Evolutionary conservation across 1,284 basidiomycete species (phyloP), one percentile per base, ranked within the genome.

Genomic region (Rhizoctonia solani): DNA sequence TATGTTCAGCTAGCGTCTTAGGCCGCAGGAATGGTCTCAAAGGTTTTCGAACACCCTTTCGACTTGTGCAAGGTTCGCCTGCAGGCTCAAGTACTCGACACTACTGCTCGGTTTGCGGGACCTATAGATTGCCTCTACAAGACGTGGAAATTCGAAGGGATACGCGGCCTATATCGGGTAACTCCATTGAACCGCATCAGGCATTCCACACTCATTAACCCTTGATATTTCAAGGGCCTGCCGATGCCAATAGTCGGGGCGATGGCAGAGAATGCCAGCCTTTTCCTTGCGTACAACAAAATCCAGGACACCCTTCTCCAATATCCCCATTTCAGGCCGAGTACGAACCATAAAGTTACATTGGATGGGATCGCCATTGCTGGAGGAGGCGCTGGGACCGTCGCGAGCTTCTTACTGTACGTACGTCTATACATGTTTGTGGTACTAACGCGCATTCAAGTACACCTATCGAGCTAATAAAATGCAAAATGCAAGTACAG

Each of bases 401-500:
- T 88, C 30, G 89, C 92, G 0, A 92, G 88, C 72, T 90, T 94
- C 75, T 82, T 95, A 66, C 78, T 95, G 86, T 90, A 72, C 73
- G 87, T 83, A 19, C n/a, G 53, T 37, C 42, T 23, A 68, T 41
- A 39, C 4, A 8, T 25, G 27, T 19, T 44, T 21, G 19, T 49
- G 42, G 19, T 27, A 56, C 66, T 58, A 21, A 41, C 14, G n/a
- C 13, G 4, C 30, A 13, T 25, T 44, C 0, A 72, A 91, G 89
- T 56, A 95, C 93, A 1, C 94, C 93, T 1, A 89, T 95, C 70
- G 93, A 96, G 77, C 87, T 94, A 67, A 85, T 96, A 72, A 96
- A 96, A 80, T 95, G 93, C 77, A 90, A 93, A 74, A 95, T 95
- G 93, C 96, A 96, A 80, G 93, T 95, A 2, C 92, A 95, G 77